Base-by-base conservation (phyloP, 495 filamentous ascomycete species). In the Xylaria grammica region DNA sequence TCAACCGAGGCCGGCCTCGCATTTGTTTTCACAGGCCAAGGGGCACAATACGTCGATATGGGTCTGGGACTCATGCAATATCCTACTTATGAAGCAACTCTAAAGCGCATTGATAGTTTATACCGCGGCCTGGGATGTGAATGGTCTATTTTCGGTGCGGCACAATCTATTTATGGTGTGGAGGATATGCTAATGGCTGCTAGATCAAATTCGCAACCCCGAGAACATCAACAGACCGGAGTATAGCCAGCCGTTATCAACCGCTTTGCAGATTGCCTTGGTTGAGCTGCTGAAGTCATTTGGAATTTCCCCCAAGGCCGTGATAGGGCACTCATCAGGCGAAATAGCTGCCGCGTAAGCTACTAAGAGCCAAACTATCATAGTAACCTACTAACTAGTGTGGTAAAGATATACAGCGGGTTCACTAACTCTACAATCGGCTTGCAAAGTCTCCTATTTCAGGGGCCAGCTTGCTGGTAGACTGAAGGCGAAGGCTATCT, bases 271-370 rank as follows among this genome's bases (percentile, higher is more conserved):
- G 59, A 63, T 84, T 15, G 77, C 76, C 7, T 55, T 89, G n/a
- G 80, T 86, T 1, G 77, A 83, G 4, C 62, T 89, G 4, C 68
- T 88, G 3, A 50, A 60, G 8, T 71, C 63, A 13, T 86, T 81
- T 77, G 75, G 75, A 19, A 72, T 89, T 11, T 46, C 45, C 1
- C 81, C 83, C 0, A 54, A 56, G 11, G 74, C 74, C 27, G 82
- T 85, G 0, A 72, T 84, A 1, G 85, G 86, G 6, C 85, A 89
- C 66, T 88, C 85, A 0, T 84, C 80, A 58, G 86, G 86, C 2
- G 86, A 88, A 64, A 87, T 87, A 65, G 75, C 68, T 0, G 73
- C 73, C 0, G 75, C 75, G 61, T 64, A 71, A 57, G 64, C 40
- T 44, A 20, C 26, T 6, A 13, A 29, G 17, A n/a, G 9, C 13